These are phyloP conservation scores for Trichoderma harzianum DNA, from an alignment of 2,329 filamentous ascomycete genomes.

Conservation along the genomic window DNA sequence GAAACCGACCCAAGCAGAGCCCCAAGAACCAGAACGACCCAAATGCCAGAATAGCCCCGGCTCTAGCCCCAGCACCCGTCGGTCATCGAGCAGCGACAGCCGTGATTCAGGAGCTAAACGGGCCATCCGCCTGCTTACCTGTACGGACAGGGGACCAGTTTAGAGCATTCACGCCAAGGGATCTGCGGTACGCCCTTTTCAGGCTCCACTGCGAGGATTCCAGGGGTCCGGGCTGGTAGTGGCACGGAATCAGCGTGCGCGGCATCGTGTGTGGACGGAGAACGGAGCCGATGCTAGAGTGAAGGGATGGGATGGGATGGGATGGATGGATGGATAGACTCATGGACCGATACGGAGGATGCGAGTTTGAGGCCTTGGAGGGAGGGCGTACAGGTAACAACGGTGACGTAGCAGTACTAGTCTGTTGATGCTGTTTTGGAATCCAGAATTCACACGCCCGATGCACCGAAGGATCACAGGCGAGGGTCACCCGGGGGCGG, in stretches of 20 bases:
- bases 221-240: slow-evolving; percentile 5
- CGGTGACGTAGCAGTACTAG: not conserved
- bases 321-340: not conserved
- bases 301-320: not conserved
- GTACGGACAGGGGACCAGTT: not conserved
- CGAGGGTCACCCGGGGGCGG: not conserved
- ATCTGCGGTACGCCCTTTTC: slow-evolving; percentile 16
- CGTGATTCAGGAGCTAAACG: slow-evolving; percentile 10
- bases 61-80: not conserved
- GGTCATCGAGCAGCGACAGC: slow-evolving; percentile 18
- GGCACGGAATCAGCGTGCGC: not conserved
- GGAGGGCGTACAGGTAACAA: not conserved
- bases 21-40: not conserved
- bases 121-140: not conserved
- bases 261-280: not conserved
- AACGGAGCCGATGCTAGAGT: not conserved
- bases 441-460: not conserved
- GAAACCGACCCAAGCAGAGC: not conserved
- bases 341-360: not conserved
- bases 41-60: not conserved
- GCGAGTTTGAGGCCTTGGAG: not conserved
- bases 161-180: slow-evolving; percentile 3
- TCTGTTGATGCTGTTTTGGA: not conserved
- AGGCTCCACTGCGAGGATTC: slow-evolving; percentile 1
- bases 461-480: not conserved